Base-by-base conservation (phyloP, 768 basidiomycete genomes). In the Clitopilus hobsonii region DNA sequence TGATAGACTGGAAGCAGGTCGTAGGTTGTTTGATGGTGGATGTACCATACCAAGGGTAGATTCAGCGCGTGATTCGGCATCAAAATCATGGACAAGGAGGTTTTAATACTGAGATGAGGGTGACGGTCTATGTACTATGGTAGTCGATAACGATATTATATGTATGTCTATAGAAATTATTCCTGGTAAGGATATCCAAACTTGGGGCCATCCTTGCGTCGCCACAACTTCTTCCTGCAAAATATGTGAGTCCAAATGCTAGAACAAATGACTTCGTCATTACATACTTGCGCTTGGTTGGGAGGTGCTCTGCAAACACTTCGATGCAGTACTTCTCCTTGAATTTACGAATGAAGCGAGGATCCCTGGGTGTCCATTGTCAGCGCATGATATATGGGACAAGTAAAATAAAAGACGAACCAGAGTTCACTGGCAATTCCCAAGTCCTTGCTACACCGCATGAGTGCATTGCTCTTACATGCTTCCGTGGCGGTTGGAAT, bases 401-500 rank as follows among this genome's bases (percentile, higher is more conserved):
- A 45, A 22, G 16, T 13, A 50, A 14, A 20, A 6, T n/a, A 59
- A 24, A 4, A 24, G 22, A 63, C 80, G 57, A 60, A 94, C 94
- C 96, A 98, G 22, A 98, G 84, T 71, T 98, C 96, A 68, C 93
- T 94, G 0, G 96, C 96, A 61, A 98, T 80, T 10, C 96, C 96
- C 36, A 98, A 74, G 65, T 98, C 96, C 66, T 98, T 98, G 74
- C 92, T 94, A 69, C 96, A 98, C 27, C 96, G 78, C 95, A 98
- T 97, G 26, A 98, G 75, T 0, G 96, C 96, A 59, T 98, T 98
- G 66, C 91, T 93, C 71, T 98, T 98, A 74, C 89, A 92, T 0
- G 88, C 93, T 68, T 98, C 96, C 0, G 89, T 91, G 0, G 96
- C 96, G 0, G 96, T 98, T 1, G 96, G 83, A 50, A 98, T 85